These are phyloP conservation scores for Saposhnikovia divaricata DNA, from an alignment of 129 eudicot species.

Conservation along the genomic window DNA sequence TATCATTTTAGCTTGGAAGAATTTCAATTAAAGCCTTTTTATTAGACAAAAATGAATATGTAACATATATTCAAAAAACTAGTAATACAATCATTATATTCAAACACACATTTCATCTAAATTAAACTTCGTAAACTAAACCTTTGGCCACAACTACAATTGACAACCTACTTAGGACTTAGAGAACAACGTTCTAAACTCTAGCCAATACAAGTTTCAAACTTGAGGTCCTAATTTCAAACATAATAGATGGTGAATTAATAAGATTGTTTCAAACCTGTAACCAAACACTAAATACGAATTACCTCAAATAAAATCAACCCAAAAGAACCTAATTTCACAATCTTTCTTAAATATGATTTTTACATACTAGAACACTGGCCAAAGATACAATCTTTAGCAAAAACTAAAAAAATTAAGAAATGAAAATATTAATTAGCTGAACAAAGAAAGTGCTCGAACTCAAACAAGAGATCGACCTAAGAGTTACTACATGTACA, in stretches of 20 bases:
- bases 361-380: background rate
- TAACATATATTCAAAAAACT: background rate
- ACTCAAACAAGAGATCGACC: background rate
- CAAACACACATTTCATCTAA: background rate
- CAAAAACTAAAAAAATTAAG: too few species aligned
- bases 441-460: background rate
- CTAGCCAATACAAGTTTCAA: background rate
- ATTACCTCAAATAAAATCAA: background rate
- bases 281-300: too few species aligned
- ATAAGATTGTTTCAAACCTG: too few species aligned
- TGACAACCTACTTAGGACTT: too few species aligned
- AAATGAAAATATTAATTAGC: background rate
- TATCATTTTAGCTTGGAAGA: constrained; percentile 31
- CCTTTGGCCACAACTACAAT: background rate
- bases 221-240: background rate
- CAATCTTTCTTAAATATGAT: background rate
- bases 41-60: constrained; percentile 44
- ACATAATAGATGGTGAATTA: too few species aligned
- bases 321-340: background rate
- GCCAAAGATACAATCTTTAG: background rate
- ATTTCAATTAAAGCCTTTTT: constrained; percentile 35
- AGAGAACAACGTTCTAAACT: background rate
- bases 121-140: background rate
- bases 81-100: too few species aligned
- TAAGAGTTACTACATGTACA: too few species aligned